Base-by-base conservation (phyloP, 371 early-diverging fungal genomes). In the Smittium culicis region DNA sequence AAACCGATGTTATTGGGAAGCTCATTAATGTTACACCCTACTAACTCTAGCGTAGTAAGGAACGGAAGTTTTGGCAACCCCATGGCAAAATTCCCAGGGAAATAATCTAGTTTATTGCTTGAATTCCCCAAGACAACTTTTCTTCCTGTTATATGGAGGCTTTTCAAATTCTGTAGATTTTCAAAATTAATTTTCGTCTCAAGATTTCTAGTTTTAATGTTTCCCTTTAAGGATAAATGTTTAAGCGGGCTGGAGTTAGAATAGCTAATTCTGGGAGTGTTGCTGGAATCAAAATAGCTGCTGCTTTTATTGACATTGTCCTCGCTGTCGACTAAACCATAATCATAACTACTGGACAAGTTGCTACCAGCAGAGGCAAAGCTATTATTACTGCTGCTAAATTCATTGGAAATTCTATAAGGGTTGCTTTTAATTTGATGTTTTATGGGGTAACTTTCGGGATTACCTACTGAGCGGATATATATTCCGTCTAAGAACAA, bases 401-500 rank as follows among this genome's bases (percentile, higher is more conserved):
- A 29, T 11, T 14, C 5, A 32, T 59, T 59, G 60, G 32, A 11
- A 32, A 5, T 5, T 27, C 11, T 27, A 14, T 59, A 11, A 14
- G 25, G 5, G n/a, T 11, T 32, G n/a, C 30, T 29, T 11, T 29
- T 29, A 32, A 11, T 11, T 29, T 16, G 5, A 29, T 59, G 11
- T 16, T 59, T 59, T 11, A 32, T n/a, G 60, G 60, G 11, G n/a
- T 17, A 25, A 25, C 24, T 1, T 16, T 64, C 16, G 29, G 34
- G 17, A 17, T 61, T 66, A 56, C 61, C 27, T 29, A 32, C 3
- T 33, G 68, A 35, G 11, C 68, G 67, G 16, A 71, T 54, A 32
- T 72, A 64, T 68, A 76, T 73, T 0, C 72, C 68, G 33, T 76
- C 77, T 54, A 76, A 64, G 45, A 72, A 73, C 27, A 76, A 64